Conservation (phyloP, 805 yeast genomes). For the Lipomyces yamadae region DNA sequence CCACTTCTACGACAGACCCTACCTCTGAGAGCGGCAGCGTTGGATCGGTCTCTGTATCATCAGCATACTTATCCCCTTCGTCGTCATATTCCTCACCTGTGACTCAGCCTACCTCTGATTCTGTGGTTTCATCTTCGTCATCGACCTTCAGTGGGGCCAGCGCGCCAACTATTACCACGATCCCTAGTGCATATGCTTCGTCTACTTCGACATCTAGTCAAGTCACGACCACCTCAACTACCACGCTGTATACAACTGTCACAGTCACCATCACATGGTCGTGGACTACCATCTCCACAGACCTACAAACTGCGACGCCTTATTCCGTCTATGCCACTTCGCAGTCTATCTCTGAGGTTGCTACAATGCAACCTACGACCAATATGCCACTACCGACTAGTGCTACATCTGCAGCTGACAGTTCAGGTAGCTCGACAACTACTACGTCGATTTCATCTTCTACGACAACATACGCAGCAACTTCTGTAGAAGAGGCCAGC, state of each 20-base stretch:
- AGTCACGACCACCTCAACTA: constrained; percentile 14
- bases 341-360: background rate
- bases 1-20: background rate
- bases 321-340: background rate
- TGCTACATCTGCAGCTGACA: background rate
- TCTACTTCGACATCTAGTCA: constrained; percentile 5
- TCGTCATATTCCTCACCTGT: constrained; percentile 16
- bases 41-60: constrained; percentile 7
- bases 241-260: constrained; percentile 14
- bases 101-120: constrained; percentile 4
- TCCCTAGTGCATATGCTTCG: constrained; percentile 10
- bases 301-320: background rate
- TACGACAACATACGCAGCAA: constrained; percentile 4
- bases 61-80: constrained; percentile 9
- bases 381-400: background rate
- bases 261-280: constrained; percentile 23
- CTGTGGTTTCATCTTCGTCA: constrained; percentile 3
- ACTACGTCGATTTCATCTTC: constrained; percentile 12
- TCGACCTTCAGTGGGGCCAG: constrained; percentile 25
- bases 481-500: constrained; percentile 10
- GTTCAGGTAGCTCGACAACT: background rate
- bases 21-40: background rate
- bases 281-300: constrained; percentile 17
- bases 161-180: constrained; percentile 30
- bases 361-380: background rate